Conservation (phyloP, 768 basidiomycete species). For the Boletus pseudo-olivaceus region DNA sequence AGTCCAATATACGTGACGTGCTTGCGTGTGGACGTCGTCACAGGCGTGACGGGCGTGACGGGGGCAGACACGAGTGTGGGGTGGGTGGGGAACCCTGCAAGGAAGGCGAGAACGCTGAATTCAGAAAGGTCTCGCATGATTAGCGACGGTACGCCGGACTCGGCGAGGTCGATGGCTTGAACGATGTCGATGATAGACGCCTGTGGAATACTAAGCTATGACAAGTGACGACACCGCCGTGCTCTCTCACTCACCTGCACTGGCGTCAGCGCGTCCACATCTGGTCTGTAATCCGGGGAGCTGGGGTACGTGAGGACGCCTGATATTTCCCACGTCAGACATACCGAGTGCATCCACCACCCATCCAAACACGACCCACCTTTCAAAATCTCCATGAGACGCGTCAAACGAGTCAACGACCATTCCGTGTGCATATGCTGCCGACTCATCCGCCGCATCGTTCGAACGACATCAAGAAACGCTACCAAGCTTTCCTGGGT, state of each 20-base stretch:
- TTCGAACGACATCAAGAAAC: conserved; percentile 68
- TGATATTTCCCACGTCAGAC: conserved; percentile 23
- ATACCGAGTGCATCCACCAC: not conserved
- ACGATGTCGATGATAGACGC: conserved; percentile 70
- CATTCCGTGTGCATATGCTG: conserved; percentile 53
- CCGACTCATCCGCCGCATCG: conserved; percentile 50
- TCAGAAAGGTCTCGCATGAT: conserved; percentile 83
- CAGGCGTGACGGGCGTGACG: conserved; percentile 9
- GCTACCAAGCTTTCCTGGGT: conserved; percentile 82
- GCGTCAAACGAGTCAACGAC: conserved; percentile 58
- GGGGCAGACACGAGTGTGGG: conserved; percentile 1
- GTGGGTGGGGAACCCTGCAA: conserved; percentile 68
- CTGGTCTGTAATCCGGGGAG: conserved; percentile 85
- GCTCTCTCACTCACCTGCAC: conserved; percentile 55
- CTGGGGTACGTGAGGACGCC: conserved; percentile 75
- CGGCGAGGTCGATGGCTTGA: conserved; percentile 59
- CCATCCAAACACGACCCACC: conserved; percentile 34
- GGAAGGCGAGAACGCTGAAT: conserved; percentile 82
- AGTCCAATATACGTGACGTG: conserved; percentile 87
- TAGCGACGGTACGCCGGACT: conserved; percentile 61
- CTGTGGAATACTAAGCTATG: conserved; percentile 34
- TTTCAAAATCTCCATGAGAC: conserved; percentile 78
- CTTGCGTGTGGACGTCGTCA: conserved; percentile 39
- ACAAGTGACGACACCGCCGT: not conserved
- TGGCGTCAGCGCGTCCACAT: conserved; percentile 77